Base-by-base conservation (phyloP, 805 yeast genomes). In the Barnettozyma botsteinii region DNA sequence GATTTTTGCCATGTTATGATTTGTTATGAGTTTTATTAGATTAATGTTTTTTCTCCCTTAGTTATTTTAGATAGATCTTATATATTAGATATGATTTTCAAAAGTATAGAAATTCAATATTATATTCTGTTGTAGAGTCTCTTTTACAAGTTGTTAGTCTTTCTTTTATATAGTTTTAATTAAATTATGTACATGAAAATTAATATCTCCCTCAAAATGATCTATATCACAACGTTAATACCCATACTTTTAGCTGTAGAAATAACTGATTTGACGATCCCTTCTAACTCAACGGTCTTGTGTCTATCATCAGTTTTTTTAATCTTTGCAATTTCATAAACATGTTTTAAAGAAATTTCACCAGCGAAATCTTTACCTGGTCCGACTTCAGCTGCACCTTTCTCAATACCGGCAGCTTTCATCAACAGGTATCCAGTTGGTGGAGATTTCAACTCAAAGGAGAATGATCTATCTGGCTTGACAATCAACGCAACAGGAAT, bases 191-290 rank as follows among this genome's bases (percentile, higher is more conserved):
- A 31, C 33, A 38, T 22, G 37, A 23, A 31, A 26, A n/a, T 11
- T 21, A 18, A n/a, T n/a, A n/a, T n/a, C n/a, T n/a, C 30, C n/a
- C 18, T 14, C 18, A 28, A 12, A 17, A 4, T 10, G 18, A 18
- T 19, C 27, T 64, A 88, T 43, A 80, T 77, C 39, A 81, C 81
- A 41, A 93, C 94, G 35, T 76, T 75, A 37, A 93, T 81, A 31
- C 98, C 98, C 61, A 87, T 77, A 37, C 85, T 81, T 52, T 75
- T 81, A n/a, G 98, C 98, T 2, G 94, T 85, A 50, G 89, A 85
- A 31, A 91, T 69, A 15, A 93, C 77, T 23, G 87, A 77, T 54
- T 91, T 91, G 41, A 83, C 83, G 32, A 93, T 81, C 17, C 83
- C 76, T 57, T 85, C 76, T 58, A 91, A 59, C 17, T 81, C 85